A percentile compares a stretch with the other conserved stretches of the same genome.
phyloP scores from a whole-genome alignment of 441 rosid species.

The Pelargonium fulgidum region DNA sequence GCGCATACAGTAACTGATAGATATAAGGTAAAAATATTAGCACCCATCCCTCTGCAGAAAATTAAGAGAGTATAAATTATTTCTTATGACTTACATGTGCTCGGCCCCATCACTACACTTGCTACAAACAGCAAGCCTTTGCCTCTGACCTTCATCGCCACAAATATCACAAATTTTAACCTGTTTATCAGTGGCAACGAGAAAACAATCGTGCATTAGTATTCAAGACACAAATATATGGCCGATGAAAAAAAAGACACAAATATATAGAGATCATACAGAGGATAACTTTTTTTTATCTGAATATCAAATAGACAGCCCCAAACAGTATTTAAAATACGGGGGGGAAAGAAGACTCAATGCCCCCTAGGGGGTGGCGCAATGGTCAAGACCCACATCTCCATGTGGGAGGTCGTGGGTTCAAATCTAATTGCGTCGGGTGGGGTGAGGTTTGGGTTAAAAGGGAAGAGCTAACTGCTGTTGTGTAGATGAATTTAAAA shows the following conservation, averaged over 20 bases:
- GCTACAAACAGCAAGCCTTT: conserved; percentile 33
- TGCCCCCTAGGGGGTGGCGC: too few relatives aligned
- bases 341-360: too few relatives aligned
- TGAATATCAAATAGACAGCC: not conserved
- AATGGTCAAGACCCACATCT: too few relatives aligned
- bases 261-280: not conserved
- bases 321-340: too few relatives aligned
- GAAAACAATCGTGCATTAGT: not conserved
- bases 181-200: conserved; percentile 18
- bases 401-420: too few relatives aligned
- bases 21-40: conserved; percentile 14
- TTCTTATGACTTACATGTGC: conserved; percentile 23
- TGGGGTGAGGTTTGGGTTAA: too few relatives aligned
- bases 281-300: not conserved
- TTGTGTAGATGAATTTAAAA: too few relatives aligned
- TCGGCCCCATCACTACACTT: conserved; percentile 35
- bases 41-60: not conserved
- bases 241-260: too few relatives aligned
- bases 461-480: too few relatives aligned
- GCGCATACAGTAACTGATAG: conserved; percentile 33
- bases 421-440: too few relatives aligned
- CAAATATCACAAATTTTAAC: conserved; percentile 34
- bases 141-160: conserved; percentile 29
- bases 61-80: not conserved
- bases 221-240: not conserved